Percentiles rank a stretch among this genome's conserved stretches.
These are phyloP conservation scores for Apiotrichum gracile DNA, from an alignment of 1,284 basidiomycete genomes.

Conservation along the genomic window DNA sequence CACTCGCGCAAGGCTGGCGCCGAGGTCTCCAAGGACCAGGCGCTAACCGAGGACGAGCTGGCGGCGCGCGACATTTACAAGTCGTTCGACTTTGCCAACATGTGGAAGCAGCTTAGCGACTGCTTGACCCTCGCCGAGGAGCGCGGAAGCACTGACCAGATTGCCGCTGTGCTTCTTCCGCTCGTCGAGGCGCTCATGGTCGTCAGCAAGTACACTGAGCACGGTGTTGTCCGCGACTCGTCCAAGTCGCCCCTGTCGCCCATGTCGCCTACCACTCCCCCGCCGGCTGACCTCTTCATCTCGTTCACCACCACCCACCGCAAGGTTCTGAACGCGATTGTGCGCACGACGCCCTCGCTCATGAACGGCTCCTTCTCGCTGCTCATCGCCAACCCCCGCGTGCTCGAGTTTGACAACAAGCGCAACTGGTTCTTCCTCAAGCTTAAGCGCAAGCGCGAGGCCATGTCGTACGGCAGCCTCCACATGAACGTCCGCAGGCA, in stretches of 20 bases:
- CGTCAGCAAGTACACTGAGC: conserved; percentile 74
- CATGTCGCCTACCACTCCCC: conserved; percentile 52
- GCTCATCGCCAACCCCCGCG: conserved; percentile 89
- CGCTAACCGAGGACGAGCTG: conserved; percentile 58
- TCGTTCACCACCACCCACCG: conserved; percentile 90
- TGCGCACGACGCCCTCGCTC: conserved; percentile 92
- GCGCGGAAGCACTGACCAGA: conserved; percentile 71
- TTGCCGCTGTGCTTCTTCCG: conserved; percentile 82
- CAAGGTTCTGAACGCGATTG: conserved; percentile 94
- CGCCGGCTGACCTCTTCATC: conserved; percentile 80
- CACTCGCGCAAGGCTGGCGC: conserved; percentile 57
- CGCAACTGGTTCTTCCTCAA: conserved; percentile 97
- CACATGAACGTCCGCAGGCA: conserved; percentile 89
- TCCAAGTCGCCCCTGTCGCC: conserved; percentile 53
- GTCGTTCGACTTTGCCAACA: conserved; percentile 73
- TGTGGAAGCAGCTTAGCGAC: conserved; percentile 81
- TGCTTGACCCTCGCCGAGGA: conserved; percentile 77
- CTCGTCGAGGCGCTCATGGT: conserved; percentile 96
- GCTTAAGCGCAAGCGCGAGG: conserved; percentile 73
- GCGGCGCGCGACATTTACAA: conserved; percentile 72
- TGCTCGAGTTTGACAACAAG: conserved; percentile 99
- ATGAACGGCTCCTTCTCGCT: conserved; percentile 98
- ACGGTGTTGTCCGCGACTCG: not conserved
- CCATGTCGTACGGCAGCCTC: conserved; percentile 68
- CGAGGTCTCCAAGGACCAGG: conserved; percentile 19